Evolutionary conservation across 2,329 filamentous ascomycete species (phyloP).

Genomic region (Chaetomium sp.): DNA sequence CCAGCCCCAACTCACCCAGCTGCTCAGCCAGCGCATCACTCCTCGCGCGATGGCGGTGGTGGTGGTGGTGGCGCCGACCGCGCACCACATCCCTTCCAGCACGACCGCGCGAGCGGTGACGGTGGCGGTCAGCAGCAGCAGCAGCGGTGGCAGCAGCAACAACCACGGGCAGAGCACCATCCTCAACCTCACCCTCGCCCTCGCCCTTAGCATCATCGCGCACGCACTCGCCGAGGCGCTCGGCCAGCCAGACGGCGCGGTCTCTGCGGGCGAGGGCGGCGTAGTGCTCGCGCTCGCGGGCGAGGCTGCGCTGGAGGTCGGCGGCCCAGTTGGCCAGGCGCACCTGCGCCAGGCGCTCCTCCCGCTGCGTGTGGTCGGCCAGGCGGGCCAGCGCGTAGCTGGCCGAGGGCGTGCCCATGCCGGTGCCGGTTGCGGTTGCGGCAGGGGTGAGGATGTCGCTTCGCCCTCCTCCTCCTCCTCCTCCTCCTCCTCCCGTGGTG

Average conservation of each 20-base stretch:
- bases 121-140: no score
- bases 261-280: slow-evolving; percentile 64
- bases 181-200: not conserved
- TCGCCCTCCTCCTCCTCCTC: not conserved
- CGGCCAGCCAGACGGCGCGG: slow-evolving; percentile 68
- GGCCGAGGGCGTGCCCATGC: slow-evolving; percentile 25
- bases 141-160: no score
- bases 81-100: not conserved
- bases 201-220: slow-evolving; percentile 46
- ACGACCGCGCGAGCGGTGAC: no score
- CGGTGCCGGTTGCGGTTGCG: slow-evolving; percentile 19
- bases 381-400: slow-evolving; percentile 61
- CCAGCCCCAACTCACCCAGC: no score
- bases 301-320: slow-evolving; percentile 74
- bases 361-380: slow-evolving; percentile 45
- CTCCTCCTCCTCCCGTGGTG: not conserved
- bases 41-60: no score
- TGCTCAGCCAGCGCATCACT: no score
- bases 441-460: not conserved
- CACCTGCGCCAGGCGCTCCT: slow-evolving; percentile 50
- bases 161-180: slow-evolving; percentile 42
- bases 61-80: not conserved
- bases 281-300: slow-evolving; percentile 71
- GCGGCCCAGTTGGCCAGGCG: slow-evolving; percentile 79
- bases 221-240: slow-evolving; percentile 66